Conservation (phyloP, 2,329 filamentous ascomycete genomes). For the Aureobasidium sp. region DNA sequence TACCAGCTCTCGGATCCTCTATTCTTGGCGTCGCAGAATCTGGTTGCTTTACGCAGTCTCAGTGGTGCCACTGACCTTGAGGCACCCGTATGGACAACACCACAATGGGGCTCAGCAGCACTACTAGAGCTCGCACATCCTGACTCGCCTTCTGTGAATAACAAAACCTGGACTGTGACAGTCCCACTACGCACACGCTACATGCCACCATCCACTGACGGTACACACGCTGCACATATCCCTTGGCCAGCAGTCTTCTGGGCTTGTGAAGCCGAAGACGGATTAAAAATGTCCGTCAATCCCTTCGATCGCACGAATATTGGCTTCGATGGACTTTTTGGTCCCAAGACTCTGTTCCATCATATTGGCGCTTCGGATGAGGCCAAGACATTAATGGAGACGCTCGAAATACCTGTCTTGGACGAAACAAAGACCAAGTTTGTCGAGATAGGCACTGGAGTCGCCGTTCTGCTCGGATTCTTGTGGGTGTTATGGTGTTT, state of each 20-base stretch:
- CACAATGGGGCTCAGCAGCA: conserved; percentile 70
- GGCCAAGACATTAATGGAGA: conserved; percentile 18
- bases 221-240: conserved; percentile 42
- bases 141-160: conserved; percentile 18
- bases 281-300: conserved; percentile 62
- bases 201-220: conserved; percentile 48
- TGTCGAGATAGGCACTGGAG: conserved; percentile 39
- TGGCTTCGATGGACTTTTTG: conserved; percentile 81
- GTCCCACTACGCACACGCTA: conserved; percentile 86
- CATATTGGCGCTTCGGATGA: conserved; percentile 44
- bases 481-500: conserved; percentile 35
- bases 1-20: conserved; percentile 74
- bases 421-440: conserved; percentile 29
- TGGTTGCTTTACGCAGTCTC: conserved; percentile 60
- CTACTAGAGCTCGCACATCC: conserved; percentile 66
- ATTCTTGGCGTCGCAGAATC: conserved; percentile 74
- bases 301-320: conserved; percentile 80
- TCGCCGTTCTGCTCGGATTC: conserved; percentile 38
- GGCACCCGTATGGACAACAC: conserved; percentile 73
- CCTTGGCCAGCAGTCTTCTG: conserved; percentile 85
- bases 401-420: conserved; percentile 37
- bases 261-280: conserved; percentile 67
- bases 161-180: conserved; percentile 52
- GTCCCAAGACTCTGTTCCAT: conserved; percentile 72
- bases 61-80: conserved; percentile 80